These are phyloP conservation scores for Fibroporia radiculosa DNA, from an alignment of 768 basidiomycete genomes.

Conservation along the genomic window DNA sequence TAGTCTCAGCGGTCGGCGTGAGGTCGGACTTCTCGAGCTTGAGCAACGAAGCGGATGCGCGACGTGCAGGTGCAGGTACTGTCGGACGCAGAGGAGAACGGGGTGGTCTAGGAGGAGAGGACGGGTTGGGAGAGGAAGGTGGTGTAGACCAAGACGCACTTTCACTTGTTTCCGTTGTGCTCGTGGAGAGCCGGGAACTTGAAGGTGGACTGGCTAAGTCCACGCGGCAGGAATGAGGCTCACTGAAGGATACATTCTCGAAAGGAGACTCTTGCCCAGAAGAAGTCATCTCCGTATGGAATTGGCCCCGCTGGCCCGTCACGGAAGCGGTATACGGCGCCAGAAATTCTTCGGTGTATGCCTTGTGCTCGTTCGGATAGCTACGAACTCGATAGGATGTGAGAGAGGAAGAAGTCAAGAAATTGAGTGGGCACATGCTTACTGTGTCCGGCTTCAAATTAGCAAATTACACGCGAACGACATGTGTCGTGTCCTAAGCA, in stretches of 20 bases:
- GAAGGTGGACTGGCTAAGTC: conserved; percentile 12
- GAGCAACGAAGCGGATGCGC: conserved; percentile 9
- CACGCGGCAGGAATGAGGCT: conserved; percentile 29
- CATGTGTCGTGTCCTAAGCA: too few relatives aligned
- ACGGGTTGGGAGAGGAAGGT: conserved; percentile 15
- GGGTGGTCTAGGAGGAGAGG: conserved; percentile 23
- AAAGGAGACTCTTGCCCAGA: conserved; percentile 4
- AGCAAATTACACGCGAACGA: too few relatives aligned
- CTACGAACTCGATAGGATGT: too few relatives aligned
- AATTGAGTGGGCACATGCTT: too few relatives aligned
- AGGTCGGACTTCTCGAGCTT: conserved; percentile 3
- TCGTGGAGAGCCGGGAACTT: conserved; percentile 16
- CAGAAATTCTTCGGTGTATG: too few relatives aligned
- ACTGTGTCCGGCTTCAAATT: too few relatives aligned
- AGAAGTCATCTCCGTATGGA: conserved; percentile 16
- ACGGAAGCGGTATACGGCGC: too few relatives aligned
- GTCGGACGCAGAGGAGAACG: conserved; percentile 23
- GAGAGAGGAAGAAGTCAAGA: too few relatives aligned
- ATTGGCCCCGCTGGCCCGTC: too few relatives aligned
- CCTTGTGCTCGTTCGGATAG: too few relatives aligned
- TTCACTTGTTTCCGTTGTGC: conserved; percentile 10
- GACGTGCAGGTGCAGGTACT: conserved; percentile 5
- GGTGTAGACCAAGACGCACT: conserved; percentile 10
- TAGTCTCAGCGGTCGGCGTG: conserved; percentile 10
- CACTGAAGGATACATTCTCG: conserved; percentile 14